phyloP scores from a whole-genome alignment of 1,139 yeast species.

The Tardiomyces depauwii region DNA sequence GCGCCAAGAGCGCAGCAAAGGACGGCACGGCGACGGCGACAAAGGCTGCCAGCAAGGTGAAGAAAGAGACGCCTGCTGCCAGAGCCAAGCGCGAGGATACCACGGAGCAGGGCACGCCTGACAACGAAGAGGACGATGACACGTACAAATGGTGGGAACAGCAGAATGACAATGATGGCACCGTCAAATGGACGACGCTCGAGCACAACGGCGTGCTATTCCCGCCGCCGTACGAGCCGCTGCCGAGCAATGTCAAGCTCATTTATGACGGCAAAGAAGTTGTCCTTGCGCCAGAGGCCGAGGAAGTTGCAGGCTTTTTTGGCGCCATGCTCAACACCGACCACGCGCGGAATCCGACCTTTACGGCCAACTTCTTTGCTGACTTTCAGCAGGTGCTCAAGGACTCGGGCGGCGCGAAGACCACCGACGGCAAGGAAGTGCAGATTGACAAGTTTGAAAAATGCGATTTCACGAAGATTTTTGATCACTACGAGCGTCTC shows the following conservation, averaged over 20 bases:
- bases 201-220: constrained; percentile 87
- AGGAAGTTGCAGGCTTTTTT: constrained; percentile 92
- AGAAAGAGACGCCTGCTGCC: constrained; percentile 1
- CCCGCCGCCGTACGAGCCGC: constrained; percentile 84
- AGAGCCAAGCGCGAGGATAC: constrained; percentile 4
- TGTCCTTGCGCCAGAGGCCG: constrained; percentile 66
- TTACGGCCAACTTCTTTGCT: constrained; percentile 74
- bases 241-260: constrained; percentile 70
- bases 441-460: constrained; percentile 49
- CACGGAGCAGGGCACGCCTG: constrained; percentile 12
- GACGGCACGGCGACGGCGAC: neutral
- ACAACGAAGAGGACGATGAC: constrained; percentile 45
- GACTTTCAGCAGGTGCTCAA: constrained; percentile 64
- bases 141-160: constrained; percentile 83
- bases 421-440: constrained; percentile 25
- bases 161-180: constrained; percentile 43
- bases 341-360: constrained; percentile 78
- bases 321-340: constrained; percentile 85
- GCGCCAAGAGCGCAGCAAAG: neutral
- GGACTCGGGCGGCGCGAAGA: constrained; percentile 52
- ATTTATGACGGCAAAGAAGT: constrained; percentile 70
- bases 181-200: constrained; percentile 74
- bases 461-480: constrained; percentile 72
- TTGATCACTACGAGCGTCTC: constrained; percentile 54
- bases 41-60: constrained; percentile 4